These are phyloP conservation scores for Nemania sp. DNA, from an alignment of 2,329 filamentous ascomycete genomes.

Conservation along the genomic window DNA sequence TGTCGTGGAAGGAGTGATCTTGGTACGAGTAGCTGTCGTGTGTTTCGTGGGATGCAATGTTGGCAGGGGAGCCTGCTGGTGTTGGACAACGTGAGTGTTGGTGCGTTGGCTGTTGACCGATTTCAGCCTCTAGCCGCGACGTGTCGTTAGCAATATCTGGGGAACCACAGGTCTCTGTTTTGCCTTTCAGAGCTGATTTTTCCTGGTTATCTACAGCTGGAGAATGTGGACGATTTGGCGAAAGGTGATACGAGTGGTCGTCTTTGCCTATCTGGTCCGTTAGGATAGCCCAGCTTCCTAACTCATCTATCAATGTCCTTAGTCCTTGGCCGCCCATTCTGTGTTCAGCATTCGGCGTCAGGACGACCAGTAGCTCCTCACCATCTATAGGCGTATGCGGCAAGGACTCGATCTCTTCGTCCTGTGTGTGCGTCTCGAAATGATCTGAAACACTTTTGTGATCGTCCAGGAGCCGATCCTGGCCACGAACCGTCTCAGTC, in stretches of 20 bases:
- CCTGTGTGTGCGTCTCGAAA: neutral
- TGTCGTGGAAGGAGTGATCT: neutral
- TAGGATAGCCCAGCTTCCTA: neutral
- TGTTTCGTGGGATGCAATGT: neutral
- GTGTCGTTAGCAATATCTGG: no score
- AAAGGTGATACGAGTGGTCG: neutral
- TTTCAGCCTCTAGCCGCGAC: neutral
- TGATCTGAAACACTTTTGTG: constrained; percentile 1
- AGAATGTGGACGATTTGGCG: neutral
- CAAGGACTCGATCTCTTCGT: neutral
- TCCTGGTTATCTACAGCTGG: no score
- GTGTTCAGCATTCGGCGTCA: neutral
- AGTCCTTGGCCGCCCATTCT: neutral
- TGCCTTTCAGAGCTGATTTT: no score
- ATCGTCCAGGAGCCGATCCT: constrained; percentile 41
- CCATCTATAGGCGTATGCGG: neutral
- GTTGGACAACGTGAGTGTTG: neutral
- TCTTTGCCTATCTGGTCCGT: neutral
- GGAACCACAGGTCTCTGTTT: no score
- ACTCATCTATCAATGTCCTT: constrained; percentile 5
- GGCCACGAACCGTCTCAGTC: constrained; percentile 41
- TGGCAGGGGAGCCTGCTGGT: neutral
- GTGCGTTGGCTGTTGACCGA: neutral
- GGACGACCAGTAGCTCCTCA: constrained; percentile 6
- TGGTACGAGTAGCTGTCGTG: neutral